Evolutionary conservation across 225 moss, liverwort and hornwort species (phyloP), one percentile per base, ranked within the genome.

Genomic region (Straminergon stramineum): DNA sequence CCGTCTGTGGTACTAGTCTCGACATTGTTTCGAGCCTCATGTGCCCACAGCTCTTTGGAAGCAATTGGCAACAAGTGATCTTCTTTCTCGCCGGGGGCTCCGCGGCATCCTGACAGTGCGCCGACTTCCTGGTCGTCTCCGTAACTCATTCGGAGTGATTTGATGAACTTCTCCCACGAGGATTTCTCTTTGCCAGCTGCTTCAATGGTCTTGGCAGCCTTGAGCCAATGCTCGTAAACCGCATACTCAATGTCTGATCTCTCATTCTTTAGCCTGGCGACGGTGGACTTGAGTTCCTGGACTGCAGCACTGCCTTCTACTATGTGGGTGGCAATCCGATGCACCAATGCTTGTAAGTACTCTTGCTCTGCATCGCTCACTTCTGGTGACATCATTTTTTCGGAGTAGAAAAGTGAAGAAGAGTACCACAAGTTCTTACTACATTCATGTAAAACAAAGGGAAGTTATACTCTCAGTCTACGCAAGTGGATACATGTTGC

Each of bases 251-350:
- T n/a, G 68, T 91, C 41, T 1, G 19, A 51, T 39, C 52, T 85
- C 3, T 32, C 9, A 4, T 74, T 18, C 35, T 81, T 88, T 1
- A 88, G 27, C 7, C 34, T 75, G 11, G 85, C 75, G 1, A 91
- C 16, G 1, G 21, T 75, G 67, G 81, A 19, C 66, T 60, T 85
- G 3, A 91, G 35, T 48, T 88, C 81, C 2, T 81, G 75, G 21
- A 91, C 17, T 39, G 75, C 85, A 5, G n/a, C 81, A 52, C 91
- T 91, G 7, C 91, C 91, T 15, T 91, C 81, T 17, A 91, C 81
- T 4, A 91, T 88, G 64, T 88, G 85, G 7, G 39, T 85, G 19
- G 81, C 91, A 66, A 91, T 91, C 19, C 11, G 48, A 9, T 58
- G 65, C 32, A 88, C 57, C 8, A 85, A 13, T 2, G 45, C 31